These are phyloP conservation scores for Phytophthora litchii DNA, from an alignment of 352 stramenopile species.

Conservation along the genomic window DNA sequence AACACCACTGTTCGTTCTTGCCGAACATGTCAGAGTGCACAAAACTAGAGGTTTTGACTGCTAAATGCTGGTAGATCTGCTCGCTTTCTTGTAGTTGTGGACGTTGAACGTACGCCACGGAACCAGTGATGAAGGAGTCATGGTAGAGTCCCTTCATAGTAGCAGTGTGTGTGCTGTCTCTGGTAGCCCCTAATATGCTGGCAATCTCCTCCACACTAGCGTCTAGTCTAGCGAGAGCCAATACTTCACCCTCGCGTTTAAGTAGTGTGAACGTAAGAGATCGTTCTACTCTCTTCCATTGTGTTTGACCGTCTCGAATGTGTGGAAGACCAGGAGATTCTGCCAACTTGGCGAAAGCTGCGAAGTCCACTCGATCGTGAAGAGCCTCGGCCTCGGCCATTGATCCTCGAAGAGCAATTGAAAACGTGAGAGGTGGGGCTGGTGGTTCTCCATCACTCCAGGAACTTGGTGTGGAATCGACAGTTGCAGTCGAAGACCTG, in stretches of 20 bases:
- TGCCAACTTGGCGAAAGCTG: slow-evolving; percentile 18
- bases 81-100: slow-evolving; percentile 4
- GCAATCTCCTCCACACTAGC: slow-evolving; percentile 43
- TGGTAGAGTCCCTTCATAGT: slow-evolving; percentile 45
- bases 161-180: slow-evolving; percentile 22
- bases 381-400: slow-evolving; percentile 23
- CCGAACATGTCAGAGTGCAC: slow-evolving; percentile 38
- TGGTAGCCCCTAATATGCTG: slow-evolving; percentile 24
- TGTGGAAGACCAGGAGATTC: slow-evolving; percentile 16
- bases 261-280: slow-evolving; percentile 26
- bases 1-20: slow-evolving; percentile 54
- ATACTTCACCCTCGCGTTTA: slow-evolving; percentile 31
- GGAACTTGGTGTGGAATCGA: slow-evolving; percentile 9
- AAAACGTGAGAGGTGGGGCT: slow-evolving; percentile 19
- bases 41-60: slow-evolving; percentile 42
- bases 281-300: slow-evolving; percentile 33
- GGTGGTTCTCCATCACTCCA: slow-evolving; percentile 27
- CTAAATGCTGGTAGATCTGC: slow-evolving; percentile 17
- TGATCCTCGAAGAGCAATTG: slow-evolving; percentile 15
- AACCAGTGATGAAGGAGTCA: slow-evolving; percentile 39
- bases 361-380: slow-evolving; percentile 29
- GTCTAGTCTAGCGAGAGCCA: slow-evolving; percentile 31
- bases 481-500: slow-evolving; percentile 5
- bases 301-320: slow-evolving; percentile 9
- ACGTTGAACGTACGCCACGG: slow-evolving; percentile 30